These are phyloP conservation scores for Trichoderma hamatum DNA, from an alignment of 2,329 filamentous ascomycete genomes.

Conservation along the genomic window DNA sequence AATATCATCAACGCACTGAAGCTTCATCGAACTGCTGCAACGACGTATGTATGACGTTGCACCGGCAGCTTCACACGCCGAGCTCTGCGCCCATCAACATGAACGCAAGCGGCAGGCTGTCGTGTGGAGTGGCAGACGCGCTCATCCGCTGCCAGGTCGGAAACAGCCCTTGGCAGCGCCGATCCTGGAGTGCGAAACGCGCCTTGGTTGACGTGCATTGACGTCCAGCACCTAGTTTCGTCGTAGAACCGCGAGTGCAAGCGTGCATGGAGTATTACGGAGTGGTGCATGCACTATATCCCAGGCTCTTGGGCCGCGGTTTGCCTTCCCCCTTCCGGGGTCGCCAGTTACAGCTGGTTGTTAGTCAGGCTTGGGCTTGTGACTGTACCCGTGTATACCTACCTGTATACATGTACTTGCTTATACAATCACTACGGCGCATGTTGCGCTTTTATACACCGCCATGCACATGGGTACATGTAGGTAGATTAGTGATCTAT, in stretches of 20 bases:
- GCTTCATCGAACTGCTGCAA: neutral
- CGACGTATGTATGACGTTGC: neutral
- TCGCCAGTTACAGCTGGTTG: neutral
- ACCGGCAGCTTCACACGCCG: neutral
- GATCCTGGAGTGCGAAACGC: slow-evolving; percentile 17
- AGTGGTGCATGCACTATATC: neutral
- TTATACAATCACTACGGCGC: neutral
- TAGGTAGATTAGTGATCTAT: too few relatives aligned
- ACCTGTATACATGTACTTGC: neutral
- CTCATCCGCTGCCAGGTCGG: slow-evolving; percentile 9
- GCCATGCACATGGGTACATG: too few relatives aligned
- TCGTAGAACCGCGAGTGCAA: neutral
- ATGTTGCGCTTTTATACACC: neutral
- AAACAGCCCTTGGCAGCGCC: slow-evolving; percentile 11
- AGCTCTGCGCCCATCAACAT: neutral
- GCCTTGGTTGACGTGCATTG: slow-evolving; percentile 21
- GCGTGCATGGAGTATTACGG: neutral
- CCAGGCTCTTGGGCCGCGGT: neutral
- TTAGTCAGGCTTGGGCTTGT: neutral
- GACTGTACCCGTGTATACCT: neutral
- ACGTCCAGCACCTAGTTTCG: neutral
- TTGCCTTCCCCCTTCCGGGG: neutral
- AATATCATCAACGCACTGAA: neutral
- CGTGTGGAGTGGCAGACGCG: neutral
- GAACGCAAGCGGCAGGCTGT: slow-evolving; percentile 4